These are phyloP conservation scores for Pseudogymnoascus sp. DNA, from an alignment of 2,329 filamentous ascomycete genomes.

Conservation along the genomic window DNA sequence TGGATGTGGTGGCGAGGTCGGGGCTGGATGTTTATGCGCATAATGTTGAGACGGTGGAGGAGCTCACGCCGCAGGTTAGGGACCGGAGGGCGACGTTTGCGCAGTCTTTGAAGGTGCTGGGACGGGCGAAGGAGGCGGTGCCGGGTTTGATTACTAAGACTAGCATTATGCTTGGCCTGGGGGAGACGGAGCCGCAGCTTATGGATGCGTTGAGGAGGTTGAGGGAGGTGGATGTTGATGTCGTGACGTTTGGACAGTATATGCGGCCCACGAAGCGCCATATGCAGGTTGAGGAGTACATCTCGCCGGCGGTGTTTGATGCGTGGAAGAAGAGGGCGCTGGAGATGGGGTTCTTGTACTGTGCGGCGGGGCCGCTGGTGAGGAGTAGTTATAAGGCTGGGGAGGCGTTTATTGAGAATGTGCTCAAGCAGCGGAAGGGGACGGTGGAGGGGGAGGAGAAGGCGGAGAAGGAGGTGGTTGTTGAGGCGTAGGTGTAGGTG, in stretches of 20 bases:
- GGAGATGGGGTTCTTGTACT: conserved; percentile 95
- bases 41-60: conserved; percentile 93
- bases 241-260: conserved; percentile 99
- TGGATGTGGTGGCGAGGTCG: conserved; percentile 71
- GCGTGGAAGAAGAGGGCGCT: conserved; percentile 82
- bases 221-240: conserved; percentile 72
- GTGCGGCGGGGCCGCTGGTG: conserved; percentile 85
- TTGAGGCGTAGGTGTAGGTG: neutral
- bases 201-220: conserved; percentile 69
- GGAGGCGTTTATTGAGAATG: conserved; percentile 98
- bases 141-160: conserved; percentile 91
- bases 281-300: conserved; percentile 92
- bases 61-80: conserved; percentile 77
- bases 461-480: neutral
- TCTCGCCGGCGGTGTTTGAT: conserved; percentile 86
- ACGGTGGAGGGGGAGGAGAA: neutral
- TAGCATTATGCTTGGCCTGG: conserved; percentile 90
- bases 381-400: conserved; percentile 96
- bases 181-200: conserved; percentile 82
- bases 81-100: conserved; percentile 85
- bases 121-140: conserved; percentile 69
- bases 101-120: conserved; percentile 72
- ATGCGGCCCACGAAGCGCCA: conserved; percentile 98
- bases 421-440: conserved; percentile 43
- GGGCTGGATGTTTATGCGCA: conserved; percentile 95